These are phyloP conservation scores for Fistulina hepatica DNA, from an alignment of 1,284 basidiomycete species.

Conservation along the genomic window DNA sequence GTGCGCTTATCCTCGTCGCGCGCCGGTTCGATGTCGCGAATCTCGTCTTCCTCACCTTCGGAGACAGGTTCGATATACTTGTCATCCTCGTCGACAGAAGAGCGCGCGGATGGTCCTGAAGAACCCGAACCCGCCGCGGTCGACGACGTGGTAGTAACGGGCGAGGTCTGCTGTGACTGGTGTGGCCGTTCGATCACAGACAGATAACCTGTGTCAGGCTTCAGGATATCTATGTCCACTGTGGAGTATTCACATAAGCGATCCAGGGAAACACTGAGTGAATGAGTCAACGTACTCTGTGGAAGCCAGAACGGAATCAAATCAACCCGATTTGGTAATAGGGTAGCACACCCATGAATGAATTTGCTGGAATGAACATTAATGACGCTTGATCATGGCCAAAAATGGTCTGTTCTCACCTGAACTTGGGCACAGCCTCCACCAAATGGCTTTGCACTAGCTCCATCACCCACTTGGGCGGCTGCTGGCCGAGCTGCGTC, in stretches of 20 bases:
- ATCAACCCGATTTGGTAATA: constrained; percentile 89
- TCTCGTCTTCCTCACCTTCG: constrained; percentile 84
- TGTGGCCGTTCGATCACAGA: constrained; percentile 62
- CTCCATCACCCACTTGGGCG: constrained; percentile 93
- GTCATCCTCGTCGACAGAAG: constrained; percentile 29
- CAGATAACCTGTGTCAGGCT: constrained; percentile 70
- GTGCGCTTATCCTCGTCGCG: constrained; percentile 72
- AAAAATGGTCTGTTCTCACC: constrained; percentile 28
- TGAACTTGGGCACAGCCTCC: constrained; percentile 88
- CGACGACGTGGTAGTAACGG: constrained; percentile 10
- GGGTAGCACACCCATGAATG: constrained; percentile 93
- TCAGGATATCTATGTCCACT: constrained; percentile 92
- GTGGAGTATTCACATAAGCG: constrained; percentile 12
- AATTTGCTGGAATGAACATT: constrained; percentile 62
- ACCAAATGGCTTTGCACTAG: constrained; percentile 91
- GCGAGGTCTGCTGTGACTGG: constrained; percentile 33
- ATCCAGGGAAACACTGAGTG: constrained; percentile 2
- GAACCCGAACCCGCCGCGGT: constrained; percentile 19
- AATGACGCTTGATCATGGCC: not conserved
- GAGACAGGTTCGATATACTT: constrained; percentile 79
- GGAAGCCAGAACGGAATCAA: constrained; percentile 99
- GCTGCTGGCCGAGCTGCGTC: constrained; percentile 93
- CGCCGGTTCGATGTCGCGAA: constrained; percentile 55
- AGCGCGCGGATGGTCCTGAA: constrained; percentile 29
- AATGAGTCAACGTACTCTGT: constrained; percentile 53